phyloP scores from a whole-genome alignment of 2,329 filamentous ascomycete genomes.

The Chaetomium olivaceum region DNA sequence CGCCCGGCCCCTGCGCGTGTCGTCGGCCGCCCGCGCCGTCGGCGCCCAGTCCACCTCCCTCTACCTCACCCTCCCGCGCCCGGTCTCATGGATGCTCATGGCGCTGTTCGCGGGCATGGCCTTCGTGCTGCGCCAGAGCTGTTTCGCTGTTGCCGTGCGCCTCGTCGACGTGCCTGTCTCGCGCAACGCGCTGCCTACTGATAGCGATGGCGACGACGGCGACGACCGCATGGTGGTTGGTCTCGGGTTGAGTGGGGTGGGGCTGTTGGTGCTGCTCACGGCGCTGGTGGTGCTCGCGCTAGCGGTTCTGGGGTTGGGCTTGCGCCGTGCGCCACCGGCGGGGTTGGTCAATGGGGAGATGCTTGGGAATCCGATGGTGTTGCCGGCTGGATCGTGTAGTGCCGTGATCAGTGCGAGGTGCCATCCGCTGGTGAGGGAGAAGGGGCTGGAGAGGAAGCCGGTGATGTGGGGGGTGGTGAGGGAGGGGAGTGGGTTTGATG shows the following conservation, averaged over 20 bases:
- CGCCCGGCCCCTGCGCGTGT: conserved; percentile 47
- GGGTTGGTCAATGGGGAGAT: conserved; percentile 40
- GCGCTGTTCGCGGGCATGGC: conserved; percentile 46
- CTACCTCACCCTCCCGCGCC: conserved; percentile 52
- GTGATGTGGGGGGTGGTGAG: conserved; percentile 51
- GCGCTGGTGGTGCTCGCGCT: conserved; percentile 45
- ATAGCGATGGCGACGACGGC: not conserved
- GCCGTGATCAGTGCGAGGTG: conserved; percentile 54
- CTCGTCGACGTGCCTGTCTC: conserved; percentile 21
- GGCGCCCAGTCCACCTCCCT: conserved; percentile 51
- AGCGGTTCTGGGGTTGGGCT: conserved; percentile 42
- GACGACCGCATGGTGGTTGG: conserved; percentile 30
- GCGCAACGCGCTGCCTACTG: not conserved
- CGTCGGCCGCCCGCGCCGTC: conserved; percentile 39
- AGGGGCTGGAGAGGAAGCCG: conserved; percentile 31
- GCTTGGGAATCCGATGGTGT: conserved; percentile 50
- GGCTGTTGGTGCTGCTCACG: conserved; percentile 45
- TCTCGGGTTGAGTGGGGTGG: conserved; percentile 47
- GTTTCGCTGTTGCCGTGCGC: conserved; percentile 42
- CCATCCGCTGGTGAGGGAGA: conserved; percentile 37
- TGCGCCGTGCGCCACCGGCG: conserved; percentile 42
- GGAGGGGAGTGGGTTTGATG: conserved; percentile 41
- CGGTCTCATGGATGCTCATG: conserved; percentile 48
- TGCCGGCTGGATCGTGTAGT: conserved; percentile 51
- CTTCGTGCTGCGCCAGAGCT: conserved; percentile 49